Conservation (phyloP, 129 eudicot species). For the Centella asiatica region DNA sequence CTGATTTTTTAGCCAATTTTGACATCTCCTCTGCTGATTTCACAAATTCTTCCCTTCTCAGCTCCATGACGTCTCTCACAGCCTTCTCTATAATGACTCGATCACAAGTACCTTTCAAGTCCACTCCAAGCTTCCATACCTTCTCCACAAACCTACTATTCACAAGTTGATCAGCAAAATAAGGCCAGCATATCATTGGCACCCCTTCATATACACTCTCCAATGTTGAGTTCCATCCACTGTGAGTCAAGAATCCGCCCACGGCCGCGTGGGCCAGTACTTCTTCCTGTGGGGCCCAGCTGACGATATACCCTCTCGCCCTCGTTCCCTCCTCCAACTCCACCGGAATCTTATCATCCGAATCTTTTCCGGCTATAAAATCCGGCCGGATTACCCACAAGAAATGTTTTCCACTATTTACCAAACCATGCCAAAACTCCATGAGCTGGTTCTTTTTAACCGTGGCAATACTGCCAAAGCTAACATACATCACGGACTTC, state of each 20-base stretch:
- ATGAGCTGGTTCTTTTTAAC: constrained; percentile 34
- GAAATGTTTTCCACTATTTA: constrained; percentile 31
- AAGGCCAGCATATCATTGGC: constrained; percentile 35
- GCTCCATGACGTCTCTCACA: constrained; percentile 20
- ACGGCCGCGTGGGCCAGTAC: constrained; percentile 38
- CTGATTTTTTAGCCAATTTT: constrained; percentile 24
- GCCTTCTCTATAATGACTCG: constrained; percentile 22
- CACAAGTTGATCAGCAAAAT: constrained; percentile 37
- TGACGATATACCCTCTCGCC: constrained; percentile 37
- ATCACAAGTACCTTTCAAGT: constrained; percentile 28
- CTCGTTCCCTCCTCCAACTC: constrained; percentile 42
- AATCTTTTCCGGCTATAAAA: constrained; percentile 11
- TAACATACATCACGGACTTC: neutral
- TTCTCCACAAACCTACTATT: constrained; percentile 36
- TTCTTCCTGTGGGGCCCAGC: constrained; percentile 62
- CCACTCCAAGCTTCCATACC: constrained; percentile 38
- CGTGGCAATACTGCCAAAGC: constrained; percentile 1
- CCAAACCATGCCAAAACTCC: constrained; percentile 48
- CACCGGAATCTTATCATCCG: constrained; percentile 27
- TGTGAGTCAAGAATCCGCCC: constrained; percentile 49
- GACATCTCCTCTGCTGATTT: constrained; percentile 28
- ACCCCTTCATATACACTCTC: constrained; percentile 55
- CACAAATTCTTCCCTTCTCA: constrained; percentile 19
- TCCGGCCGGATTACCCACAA: constrained; percentile 46
- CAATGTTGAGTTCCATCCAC: constrained; percentile 62